phyloP scores from a whole-genome alignment of 1,284 basidiomycete genomes.

The Cryptococcus depauperatus region DNA sequence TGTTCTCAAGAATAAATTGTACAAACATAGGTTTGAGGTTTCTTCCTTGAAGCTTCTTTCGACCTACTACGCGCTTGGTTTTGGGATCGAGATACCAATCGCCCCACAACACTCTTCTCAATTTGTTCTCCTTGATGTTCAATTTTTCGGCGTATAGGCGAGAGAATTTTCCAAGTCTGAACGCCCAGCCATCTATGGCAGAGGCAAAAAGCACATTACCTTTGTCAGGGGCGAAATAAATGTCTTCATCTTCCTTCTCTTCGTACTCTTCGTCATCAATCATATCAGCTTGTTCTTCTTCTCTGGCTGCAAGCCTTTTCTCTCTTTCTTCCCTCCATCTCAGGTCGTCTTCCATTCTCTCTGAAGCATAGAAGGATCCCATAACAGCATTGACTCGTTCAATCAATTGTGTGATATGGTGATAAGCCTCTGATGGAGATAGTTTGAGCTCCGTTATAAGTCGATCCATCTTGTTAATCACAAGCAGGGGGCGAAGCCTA shows the following conservation, averaged over 20 bases:
- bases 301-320: conserved; percentile 64
- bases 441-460: conserved; percentile 90
- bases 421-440: conserved; percentile 84
- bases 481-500: conserved; percentile 77
- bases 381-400: conserved; percentile 98
- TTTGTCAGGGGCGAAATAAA: conserved; percentile 92
- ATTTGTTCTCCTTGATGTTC: conserved; percentile 78
- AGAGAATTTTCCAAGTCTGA: conserved; percentile 88
- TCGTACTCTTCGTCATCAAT: conserved; percentile 55
- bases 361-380: conserved; percentile 90
- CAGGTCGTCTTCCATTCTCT: conserved; percentile 94
- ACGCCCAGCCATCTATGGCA: conserved; percentile 97
- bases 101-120: conserved; percentile 89
- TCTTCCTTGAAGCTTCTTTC: conserved; percentile 77
- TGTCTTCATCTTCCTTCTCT: conserved; percentile 93
- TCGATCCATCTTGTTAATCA: conserved; percentile 96
- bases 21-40: conserved; percentile 94
- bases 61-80: conserved; percentile 82
- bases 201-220: conserved; percentile 97
- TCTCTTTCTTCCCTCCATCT: conserved; percentile 90
- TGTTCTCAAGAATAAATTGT: conserved; percentile 93
- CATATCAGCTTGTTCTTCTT: conserved; percentile 48
- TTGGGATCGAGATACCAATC: conserved; percentile 97
- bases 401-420: conserved; percentile 84
- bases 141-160: conserved; percentile 87